Percentiles rank a stretch among this genome's conserved stretches.
Conservation (phyloP, 2,329 filamentous ascomycete species). For the Fusarium falciforme region DNA sequence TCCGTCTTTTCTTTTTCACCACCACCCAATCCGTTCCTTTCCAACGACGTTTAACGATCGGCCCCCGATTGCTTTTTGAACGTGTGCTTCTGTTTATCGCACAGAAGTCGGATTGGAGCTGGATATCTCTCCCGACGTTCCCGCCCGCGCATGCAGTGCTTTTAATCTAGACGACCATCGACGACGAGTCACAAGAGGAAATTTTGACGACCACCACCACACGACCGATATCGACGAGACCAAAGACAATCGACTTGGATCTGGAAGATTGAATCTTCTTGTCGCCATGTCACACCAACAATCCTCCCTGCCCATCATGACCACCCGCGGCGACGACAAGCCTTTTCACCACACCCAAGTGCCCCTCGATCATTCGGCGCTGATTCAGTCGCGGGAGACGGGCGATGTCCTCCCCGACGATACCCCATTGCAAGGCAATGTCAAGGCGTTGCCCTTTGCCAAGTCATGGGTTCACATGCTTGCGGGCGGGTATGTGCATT, state of each 20-base stretch:
- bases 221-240: not conserved
- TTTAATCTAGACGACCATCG: constrained; percentile 3
- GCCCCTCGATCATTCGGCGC: constrained; percentile 51
- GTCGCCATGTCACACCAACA: constrained; percentile 49
- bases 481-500: constrained; percentile 79
- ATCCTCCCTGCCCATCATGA: constrained; percentile 40
- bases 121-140: constrained; percentile 1
- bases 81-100: not conserved
- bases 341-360: constrained; percentile 46
- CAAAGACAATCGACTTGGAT: not conserved
- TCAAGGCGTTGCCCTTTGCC: constrained; percentile 63
- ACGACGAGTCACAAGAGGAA: constrained; percentile 1
- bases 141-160: constrained; percentile 1
- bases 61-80: not conserved
- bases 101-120: constrained; percentile 9
- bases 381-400: constrained; percentile 71
- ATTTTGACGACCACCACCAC: not conserved
- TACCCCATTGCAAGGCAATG: constrained; percentile 44
- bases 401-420: constrained; percentile 65
- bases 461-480: constrained; percentile 94
- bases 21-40: constrained; percentile 15
- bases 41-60: not conserved
- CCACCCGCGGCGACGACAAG: constrained; percentile 48
- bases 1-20: constrained; percentile 18
- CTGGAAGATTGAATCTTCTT: not conserved